Conservation (phyloP, 1,284 basidiomycete genomes). For the Pyrrhoderma lamaoense region DNA sequence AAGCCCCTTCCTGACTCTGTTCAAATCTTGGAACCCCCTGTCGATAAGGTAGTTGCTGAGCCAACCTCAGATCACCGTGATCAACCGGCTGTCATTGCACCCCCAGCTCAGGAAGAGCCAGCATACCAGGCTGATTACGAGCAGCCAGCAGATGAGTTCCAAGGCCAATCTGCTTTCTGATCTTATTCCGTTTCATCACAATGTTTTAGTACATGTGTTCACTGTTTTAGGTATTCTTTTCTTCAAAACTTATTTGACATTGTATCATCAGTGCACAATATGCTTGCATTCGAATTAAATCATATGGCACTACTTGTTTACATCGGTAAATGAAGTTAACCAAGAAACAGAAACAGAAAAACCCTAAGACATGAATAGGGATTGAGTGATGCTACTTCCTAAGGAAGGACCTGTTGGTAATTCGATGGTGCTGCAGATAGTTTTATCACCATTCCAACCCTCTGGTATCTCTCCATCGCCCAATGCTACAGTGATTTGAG, state of each 20-base stretch:
- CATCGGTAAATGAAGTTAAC: no score
- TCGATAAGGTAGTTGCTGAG: slow-evolving; percentile 75
- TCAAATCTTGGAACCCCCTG: slow-evolving; percentile 78
- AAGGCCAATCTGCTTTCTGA: slow-evolving; percentile 46
- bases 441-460: slow-evolving; percentile 25
- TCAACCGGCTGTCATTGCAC: slow-evolving; percentile 41
- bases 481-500: slow-evolving; percentile 25
- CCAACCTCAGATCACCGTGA: slow-evolving; percentile 76
- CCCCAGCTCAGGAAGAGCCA: slow-evolving; percentile 47
- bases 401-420: slow-evolving; percentile 30
- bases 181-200: slow-evolving; percentile 14
- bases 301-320: not conserved
- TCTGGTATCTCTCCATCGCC: slow-evolving; percentile 23
- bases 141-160: slow-evolving; percentile 17
- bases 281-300: not conserved
- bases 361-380: not conserved
- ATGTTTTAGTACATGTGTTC: slow-evolving; percentile 7
- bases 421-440: slow-evolving; percentile 26
- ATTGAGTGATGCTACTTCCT: slow-evolving; percentile 36
- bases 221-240: slow-evolving; percentile 2
- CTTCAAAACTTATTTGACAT: slow-evolving; percentile 7
- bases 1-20: slow-evolving; percentile 97
- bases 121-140: slow-evolving; percentile 34
- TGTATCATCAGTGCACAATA: not conserved
- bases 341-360: not conserved